These are phyloP conservation scores for Amoebophrya sp. DNA, from an alignment of 169 alveolate genomes.

Conservation along the genomic window DNA sequence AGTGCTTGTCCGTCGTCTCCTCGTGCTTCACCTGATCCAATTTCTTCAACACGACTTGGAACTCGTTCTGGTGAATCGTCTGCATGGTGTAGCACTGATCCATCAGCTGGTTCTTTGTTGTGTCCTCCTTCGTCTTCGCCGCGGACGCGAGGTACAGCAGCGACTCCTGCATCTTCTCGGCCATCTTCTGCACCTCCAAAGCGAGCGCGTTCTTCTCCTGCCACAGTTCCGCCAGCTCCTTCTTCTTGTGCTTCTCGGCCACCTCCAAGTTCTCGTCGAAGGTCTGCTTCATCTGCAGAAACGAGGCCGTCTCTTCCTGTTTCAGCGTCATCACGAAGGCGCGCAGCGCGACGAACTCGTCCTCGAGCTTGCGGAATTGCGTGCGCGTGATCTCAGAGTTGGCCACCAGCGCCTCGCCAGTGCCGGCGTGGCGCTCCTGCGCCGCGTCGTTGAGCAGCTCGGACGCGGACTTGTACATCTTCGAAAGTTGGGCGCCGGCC, in stretches of 20 bases:
- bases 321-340: neutral
- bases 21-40: neutral
- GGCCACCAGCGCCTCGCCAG: neutral
- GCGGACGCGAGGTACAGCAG: neutral
- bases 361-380: neutral
- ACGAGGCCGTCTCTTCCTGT: neutral
- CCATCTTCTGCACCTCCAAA: neutral
- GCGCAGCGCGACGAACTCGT: neutral
- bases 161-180: neutral
- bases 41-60: neutral
- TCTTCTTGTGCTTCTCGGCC: neutral
- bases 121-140: neutral
- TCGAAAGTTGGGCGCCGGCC: no score
- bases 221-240: neutral
- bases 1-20: neutral
- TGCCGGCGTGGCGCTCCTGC: neutral
- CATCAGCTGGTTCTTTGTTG: neutral
- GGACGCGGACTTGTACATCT: no score
- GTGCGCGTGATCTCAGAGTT: neutral
- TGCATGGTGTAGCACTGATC: neutral
- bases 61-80: neutral
- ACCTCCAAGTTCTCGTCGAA: neutral
- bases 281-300: neutral
- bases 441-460: neutral
- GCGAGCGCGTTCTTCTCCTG: neutral